Evolutionary conservation across 768 basidiomycete genomes (phyloP), one percentile per base, ranked within the genome.

Genomic region (Phlebiopsis flavidoalba): DNA sequence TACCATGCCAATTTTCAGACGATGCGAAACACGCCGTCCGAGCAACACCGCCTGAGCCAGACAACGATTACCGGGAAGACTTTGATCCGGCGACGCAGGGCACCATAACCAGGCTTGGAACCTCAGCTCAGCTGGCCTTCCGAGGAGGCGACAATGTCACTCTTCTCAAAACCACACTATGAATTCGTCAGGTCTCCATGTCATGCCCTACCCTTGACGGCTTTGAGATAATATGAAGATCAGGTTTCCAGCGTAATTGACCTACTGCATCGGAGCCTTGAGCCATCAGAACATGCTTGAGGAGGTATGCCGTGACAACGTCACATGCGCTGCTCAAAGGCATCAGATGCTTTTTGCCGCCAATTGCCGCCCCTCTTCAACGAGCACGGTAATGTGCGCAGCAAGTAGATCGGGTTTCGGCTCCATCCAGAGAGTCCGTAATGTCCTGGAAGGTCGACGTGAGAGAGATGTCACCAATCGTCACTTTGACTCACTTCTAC

Each of bases 131-230:
- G n/a, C n/a, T n/a, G n/a, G n/a, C n/a, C n/a, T n/a, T n/a, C n/a
- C n/a, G n/a, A n/a, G n/a, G 76, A 1, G 79, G 74, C 0, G 83
- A 69, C 21, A n/a, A 96, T 70, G 3, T 86, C 79, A 0, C 78
- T 78, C 36, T 94, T 87, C 35, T 87, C 82, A 10, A 83, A n/a
- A n/a, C n/a, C 75, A 95, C 95, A 98, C 65, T 95, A 91, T n/a
- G n/a, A n/a, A n/a, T 45, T 83, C 81, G 14, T 83, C 83, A 5
- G n/a, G 69, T 66, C 17, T 84, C 80, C 80, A 84, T 85, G 24
- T 77, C 79, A 19, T 83, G n/a, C n/a, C 80, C 86, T 89, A 58
- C 21, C 11, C 51, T 21, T 63, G 54, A n/a, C n/a, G n/a, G n/a
- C 12, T 58, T 4, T 61, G 58, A 43, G 26, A 31, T 31, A n/a